Percentiles rank a stretch among this genome's conserved stretches.
Conservation (phyloP, 202 grass and related monocot species). For the Miscanthus sacchariflorus region DNA sequence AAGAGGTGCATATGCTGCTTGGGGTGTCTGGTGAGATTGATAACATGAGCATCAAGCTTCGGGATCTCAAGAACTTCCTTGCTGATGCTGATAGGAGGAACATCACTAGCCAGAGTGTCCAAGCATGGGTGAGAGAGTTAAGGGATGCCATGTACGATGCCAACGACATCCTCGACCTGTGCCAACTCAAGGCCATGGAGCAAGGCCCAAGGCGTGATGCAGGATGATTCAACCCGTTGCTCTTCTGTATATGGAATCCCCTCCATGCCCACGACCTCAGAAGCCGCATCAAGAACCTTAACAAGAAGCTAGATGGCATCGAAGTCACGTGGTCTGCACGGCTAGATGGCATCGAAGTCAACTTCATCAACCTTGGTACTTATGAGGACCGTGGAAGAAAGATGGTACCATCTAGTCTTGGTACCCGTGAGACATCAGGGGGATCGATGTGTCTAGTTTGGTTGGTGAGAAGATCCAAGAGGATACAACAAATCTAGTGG, state of each 20-base stretch:
- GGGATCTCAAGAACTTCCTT: not conserved
- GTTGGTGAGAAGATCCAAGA: constrained; percentile 19
- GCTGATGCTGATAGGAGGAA: not conserved
- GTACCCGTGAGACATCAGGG: not conserved
- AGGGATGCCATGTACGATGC: not conserved
- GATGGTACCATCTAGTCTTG: rapidly evolving
- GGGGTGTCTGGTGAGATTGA: not conserved
- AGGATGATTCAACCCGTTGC: not conserved
- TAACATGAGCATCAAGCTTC: not conserved
- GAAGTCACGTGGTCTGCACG: no score
- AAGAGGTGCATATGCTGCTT: not conserved
- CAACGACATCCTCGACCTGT: not conserved
- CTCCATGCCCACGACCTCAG: not conserved
- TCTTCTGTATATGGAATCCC: not conserved
- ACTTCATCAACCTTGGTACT: not conserved
- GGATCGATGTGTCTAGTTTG: not conserved
- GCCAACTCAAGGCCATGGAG: not conserved
- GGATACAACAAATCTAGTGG: not conserved
- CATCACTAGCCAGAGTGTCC: not conserved
- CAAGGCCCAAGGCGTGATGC: not conserved
- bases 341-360: not conserved
- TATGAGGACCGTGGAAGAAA: not conserved
- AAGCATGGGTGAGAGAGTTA: not conserved
- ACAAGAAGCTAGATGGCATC: no score
- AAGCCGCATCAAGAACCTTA: not conserved